Conservation (phyloP, 2,329 filamentous ascomycete species). For the Chaetomium sp. region DNA sequence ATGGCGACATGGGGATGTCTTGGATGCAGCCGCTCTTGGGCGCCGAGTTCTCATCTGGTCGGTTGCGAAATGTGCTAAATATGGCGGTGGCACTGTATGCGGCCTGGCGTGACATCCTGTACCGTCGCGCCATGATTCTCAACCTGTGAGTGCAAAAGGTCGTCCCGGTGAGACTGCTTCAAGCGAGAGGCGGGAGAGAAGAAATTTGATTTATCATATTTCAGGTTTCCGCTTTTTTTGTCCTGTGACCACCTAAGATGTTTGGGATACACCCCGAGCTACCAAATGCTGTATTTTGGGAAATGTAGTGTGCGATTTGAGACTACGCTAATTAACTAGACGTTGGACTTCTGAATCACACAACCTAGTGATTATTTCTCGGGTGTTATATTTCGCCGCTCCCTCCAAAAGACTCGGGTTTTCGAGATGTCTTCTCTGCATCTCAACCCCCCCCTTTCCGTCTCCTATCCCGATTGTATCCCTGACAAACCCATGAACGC, state of each 20-base stretch:
- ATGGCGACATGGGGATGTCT: not conserved
- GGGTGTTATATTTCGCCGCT: not conserved
- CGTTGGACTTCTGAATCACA: not conserved
- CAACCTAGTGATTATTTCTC: not conserved
- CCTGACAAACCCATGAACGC: not conserved
- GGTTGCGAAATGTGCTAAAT: slow-evolving; percentile 3
- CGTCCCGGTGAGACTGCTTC: not conserved
- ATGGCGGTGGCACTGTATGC: not conserved
- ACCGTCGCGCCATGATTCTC: not conserved
- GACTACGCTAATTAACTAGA: not conserved
- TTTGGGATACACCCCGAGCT: not conserved
- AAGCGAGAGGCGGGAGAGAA: not conserved
- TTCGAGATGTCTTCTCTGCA: not conserved
- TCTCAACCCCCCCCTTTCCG: not conserved
- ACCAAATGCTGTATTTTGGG: not conserved
- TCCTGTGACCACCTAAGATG: not conserved
- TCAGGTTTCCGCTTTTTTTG: not conserved
- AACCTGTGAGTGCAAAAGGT: not conserved
- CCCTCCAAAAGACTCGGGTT: not conserved
- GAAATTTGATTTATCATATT: not conserved
- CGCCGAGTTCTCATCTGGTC: not conserved
- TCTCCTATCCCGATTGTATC: not conserved
- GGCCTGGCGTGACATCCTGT: not conserved
- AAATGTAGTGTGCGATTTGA: not conserved
- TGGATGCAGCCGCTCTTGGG: not conserved